Base-by-base conservation (phyloP, 495 filamentous ascomycete species). In the Antarctomyces pellizariae region DNA sequence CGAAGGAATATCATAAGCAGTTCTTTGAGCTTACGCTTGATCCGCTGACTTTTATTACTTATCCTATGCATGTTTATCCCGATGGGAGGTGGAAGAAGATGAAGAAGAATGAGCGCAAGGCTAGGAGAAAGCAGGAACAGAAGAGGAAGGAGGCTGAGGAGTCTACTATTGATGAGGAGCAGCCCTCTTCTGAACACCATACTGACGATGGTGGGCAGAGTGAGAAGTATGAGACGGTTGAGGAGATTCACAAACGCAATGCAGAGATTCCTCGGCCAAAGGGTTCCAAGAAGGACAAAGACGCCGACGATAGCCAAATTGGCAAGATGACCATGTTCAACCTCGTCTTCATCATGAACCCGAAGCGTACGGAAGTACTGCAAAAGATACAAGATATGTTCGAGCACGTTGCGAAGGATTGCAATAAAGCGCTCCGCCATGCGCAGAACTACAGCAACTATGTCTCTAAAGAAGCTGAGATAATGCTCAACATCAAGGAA, bases 291-390 rank as follows among this genome's bases (percentile, higher is more conserved):
- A 53, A 53, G 23, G 24, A 44, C 40, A 37, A 54, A 45, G 39
- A 52, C 39, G 10, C n/a, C n/a, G 28, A 36, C 36, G 28, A 39
- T 43, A n/a, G 28, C 44, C n/a, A n/a, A n/a, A n/a, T n/a, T 41
- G 47, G 26, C 37, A 49, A 19, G 22, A 83, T 97, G 75, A 80
- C 67, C 13, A 92, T 93, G 82, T 97, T 97, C 46, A 82, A 95
- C 50, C 65, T 93, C 18, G 78, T 92, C 8, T 95, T 93, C 49
- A 75, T 91, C 18, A 50, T 92, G 25, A 71, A 76, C 39, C 72
- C 77, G 2, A 74, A 75, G 19, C 59, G 71, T 25, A 49, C 76
- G 22, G 77, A 89, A 45, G 71, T 71, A 37, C 71, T 72, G 24
- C 53, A 69, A 26, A 57, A 79, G 12, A 59, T 80, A 24, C 61